Conservation (phyloP, 2,329 filamentous ascomycete genomes). For the Ophiostoma sp. region DNA sequence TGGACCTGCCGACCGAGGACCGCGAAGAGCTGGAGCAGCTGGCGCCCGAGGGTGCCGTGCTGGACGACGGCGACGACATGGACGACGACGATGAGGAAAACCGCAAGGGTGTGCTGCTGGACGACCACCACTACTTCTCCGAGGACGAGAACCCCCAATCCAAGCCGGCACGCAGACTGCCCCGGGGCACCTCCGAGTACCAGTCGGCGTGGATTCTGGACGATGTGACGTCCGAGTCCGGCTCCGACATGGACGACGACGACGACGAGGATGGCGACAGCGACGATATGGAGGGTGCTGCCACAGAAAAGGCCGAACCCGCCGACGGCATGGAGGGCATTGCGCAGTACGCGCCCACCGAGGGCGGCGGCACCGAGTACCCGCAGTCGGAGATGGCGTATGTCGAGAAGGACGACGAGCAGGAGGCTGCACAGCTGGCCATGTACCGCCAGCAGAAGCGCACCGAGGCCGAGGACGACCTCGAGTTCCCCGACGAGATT, state of each 20-base stretch:
- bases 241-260: conserved; percentile 72
- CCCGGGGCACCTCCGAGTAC: conserved; percentile 87
- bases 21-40: conserved; percentile 77
- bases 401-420: conserved; percentile 77
- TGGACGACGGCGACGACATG: conserved; percentile 43
- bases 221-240: conserved; percentile 71
- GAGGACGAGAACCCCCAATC: conserved; percentile 67
- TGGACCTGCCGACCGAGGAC: conserved; percentile 71
- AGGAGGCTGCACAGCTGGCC: conserved; percentile 67
- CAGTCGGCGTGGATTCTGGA: conserved; percentile 89
- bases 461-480: conserved; percentile 83
- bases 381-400: conserved; percentile 84
- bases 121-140: conserved; percentile 97
- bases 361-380: conserved; percentile 69
- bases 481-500: conserved; percentile 95
- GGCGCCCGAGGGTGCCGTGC: conserved; percentile 77
- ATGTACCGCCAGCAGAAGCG: conserved; percentile 74
- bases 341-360: conserved; percentile 62
- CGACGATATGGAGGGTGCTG: conserved; percentile 44
- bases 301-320: conserved; percentile 59
- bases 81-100: conserved; percentile 51
- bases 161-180: conserved; percentile 65
- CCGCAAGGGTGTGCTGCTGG: conserved; percentile 77
- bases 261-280: conserved; percentile 52
- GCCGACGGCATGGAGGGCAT: conserved; percentile 70